Conservation (phyloP, 2,329 filamentous ascomycete species). For the Byssochlamys sp. region DNA sequence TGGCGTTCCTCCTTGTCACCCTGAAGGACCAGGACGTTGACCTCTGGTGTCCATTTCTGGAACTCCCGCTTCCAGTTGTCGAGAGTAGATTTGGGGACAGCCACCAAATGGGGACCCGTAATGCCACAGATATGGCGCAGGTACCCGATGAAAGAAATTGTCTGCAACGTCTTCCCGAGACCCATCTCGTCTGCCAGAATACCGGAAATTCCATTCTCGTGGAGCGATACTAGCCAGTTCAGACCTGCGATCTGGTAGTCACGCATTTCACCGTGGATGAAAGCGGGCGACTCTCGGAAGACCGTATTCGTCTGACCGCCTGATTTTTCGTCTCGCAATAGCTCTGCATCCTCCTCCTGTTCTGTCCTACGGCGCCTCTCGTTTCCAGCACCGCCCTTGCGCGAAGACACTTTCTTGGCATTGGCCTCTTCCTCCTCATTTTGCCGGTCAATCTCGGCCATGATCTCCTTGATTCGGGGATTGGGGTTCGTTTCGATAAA, state of each 20-base stretch:
- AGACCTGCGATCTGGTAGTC: conserved; percentile 93
- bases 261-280: conserved; percentile 78
- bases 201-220: conserved; percentile 97
- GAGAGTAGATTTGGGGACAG: conserved; percentile 89
- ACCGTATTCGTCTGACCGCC: conserved; percentile 78
- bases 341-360: conserved; percentile 92
- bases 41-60: conserved; percentile 83
- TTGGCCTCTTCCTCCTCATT: conserved; percentile 63
- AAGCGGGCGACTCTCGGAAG: conserved; percentile 88
- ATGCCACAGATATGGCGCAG: conserved; percentile 83
- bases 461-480: conserved; percentile 85
- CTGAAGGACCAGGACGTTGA: conserved; percentile 86
- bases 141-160: conserved; percentile 92
- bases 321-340: conserved; percentile 73
- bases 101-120: conserved; percentile 80
- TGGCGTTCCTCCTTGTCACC: conserved; percentile 90
- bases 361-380: conserved; percentile 80
- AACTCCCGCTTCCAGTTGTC: conserved; percentile 99
- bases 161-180: conserved; percentile 92
- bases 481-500: conserved; percentile 98
- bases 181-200: conserved; percentile 99
- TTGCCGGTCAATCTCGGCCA: conserved; percentile 87
- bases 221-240: conserved; percentile 94
- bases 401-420: conserved; percentile 62
- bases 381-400: conserved; percentile 73